Base-by-base conservation (phyloP, 352 stramenopile species). In the Pythium oligandrum region DNA sequence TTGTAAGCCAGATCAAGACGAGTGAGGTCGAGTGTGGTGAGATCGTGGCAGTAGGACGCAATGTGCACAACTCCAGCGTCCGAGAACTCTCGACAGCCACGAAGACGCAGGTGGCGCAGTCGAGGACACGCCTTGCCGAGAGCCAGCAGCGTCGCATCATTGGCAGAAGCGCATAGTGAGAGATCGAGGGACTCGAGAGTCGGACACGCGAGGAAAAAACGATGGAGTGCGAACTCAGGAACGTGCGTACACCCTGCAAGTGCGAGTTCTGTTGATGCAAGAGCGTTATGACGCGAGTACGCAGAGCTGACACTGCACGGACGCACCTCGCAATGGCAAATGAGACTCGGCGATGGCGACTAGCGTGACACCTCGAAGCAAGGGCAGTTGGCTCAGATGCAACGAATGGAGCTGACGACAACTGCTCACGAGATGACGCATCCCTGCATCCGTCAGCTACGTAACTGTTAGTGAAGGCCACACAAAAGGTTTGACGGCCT, bases 1-100 rank as follows among this genome's bases (percentile, higher is more conserved):
- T 96, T 92, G 70, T 96, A 96, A 35, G 79, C 71, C 44, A 98
- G 71, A 47, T 97, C 89, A 40, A 74, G 95, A 11, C 93, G 76
- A 30, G 77, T 64, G 40, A 98, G 46, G 56, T 97, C 85, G 4
- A 98, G 68, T 26, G 77, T 40, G 3, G 67, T 61, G 1, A 98
- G 68, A 7, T 64, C 55, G n/a, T 66, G 63, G 46, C 80, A 92
- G 9, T 71, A 70, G 6, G 57, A 51, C 39, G 94, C 83, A 4
- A 83, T 69, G 4, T 97, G 58, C 9, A 96, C 78, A 8, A 97
- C 43, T 4, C 86, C 90, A 9, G 77, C 72, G 60, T 98, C 91
- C 7, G 83, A 96, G 33, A 93, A 67, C 50, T 97, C 77, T 17
- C 80, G 88, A 46, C 90, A 98, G 35, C 86, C 81, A 49, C 73